Conservation (phyloP, 2,329 filamentous ascomycete genomes). For the Thermochaetoides dissita region DNA sequence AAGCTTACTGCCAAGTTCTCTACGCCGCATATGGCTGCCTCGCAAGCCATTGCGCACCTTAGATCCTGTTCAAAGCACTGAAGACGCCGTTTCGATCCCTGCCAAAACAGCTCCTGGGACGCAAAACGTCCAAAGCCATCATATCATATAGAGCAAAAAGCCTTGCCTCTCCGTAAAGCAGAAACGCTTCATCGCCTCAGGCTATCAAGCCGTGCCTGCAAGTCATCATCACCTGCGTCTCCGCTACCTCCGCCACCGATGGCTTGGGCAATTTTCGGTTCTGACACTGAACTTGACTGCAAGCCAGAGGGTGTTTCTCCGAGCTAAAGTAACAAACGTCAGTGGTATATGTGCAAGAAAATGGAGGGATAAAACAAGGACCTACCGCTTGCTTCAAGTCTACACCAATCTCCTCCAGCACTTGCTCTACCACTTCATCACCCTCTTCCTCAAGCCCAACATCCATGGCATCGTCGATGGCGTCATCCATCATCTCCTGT, state of each 20-base stretch:
- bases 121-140: no score
- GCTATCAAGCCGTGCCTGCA: constrained; percentile 86
- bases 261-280: constrained; percentile 73
- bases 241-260: constrained; percentile 52
- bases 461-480: constrained; percentile 91
- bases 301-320: constrained; percentile 81
- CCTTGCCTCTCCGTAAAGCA: no score
- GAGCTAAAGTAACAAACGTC: constrained; percentile 41
- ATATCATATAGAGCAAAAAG: no score
- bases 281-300: constrained; percentile 57
- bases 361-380: constrained; percentile 12
- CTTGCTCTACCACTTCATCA: constrained; percentile 92
- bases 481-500: constrained; percentile 99
- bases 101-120: no score
- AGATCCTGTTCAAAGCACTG: no score
- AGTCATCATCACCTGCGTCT: constrained; percentile 70
- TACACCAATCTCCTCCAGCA: constrained; percentile 91
- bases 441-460: constrained; percentile 83
- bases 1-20: no score
- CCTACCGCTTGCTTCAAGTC: constrained; percentile 80
- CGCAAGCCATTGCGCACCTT: no score
- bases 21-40: no score
- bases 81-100: no score
- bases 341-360: constrained; percentile 12
- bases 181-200: constrained; percentile 40